Base-by-base conservation (phyloP, 1,284 basidiomycete genomes). In the Sphagnurus paluster region DNA sequence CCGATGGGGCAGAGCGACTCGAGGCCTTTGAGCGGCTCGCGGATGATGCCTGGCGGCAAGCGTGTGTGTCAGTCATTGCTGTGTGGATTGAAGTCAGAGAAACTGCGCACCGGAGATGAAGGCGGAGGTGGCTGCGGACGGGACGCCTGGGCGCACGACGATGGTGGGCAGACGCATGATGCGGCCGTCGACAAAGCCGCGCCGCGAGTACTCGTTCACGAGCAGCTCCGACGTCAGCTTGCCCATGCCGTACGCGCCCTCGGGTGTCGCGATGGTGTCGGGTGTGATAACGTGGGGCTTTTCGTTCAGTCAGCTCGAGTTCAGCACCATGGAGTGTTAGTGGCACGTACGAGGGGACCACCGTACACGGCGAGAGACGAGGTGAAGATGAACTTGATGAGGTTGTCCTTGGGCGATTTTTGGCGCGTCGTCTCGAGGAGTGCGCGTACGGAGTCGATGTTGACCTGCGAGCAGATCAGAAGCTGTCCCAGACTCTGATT, bases 351-450 rank as follows among this genome's bases (percentile, higher is more conserved):
- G 43, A 81, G 68, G 36, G 76, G 75, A 2, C 81, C 81, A 41
- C 82, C 82, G 54, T 82, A 85, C 0, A 86, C 80, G 2, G 82
- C 82, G 14, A 83, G 65, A 14, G 76, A 78, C 0, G 80, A 82
- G 0, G 80, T 75, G 58, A 81, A 82, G 45, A 84, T 73, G 63
- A 83, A 82, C 35, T 78, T 75, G 46, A 80, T 70, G 4, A 58
- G 61, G 1, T 45, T 40, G 3, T 53, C 52, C 23, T 65, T 58
- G 14, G 64, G 61, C 17, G 67, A 60, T 48, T 77, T 69, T 26
- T 62, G 61, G 24, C 75, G 71, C 3, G 76, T 63, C 2, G 70
- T 68, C 30, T 80, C 72, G 6, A 83, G 66, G 19, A 84, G 62
- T 5, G 67, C 59, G 30, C 81, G 70, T 40, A 84, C 73, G 7